Evolutionary conservation across 2,329 filamentous ascomycete species (phyloP).

Genomic region (Zasmidium citrigriseum): DNA sequence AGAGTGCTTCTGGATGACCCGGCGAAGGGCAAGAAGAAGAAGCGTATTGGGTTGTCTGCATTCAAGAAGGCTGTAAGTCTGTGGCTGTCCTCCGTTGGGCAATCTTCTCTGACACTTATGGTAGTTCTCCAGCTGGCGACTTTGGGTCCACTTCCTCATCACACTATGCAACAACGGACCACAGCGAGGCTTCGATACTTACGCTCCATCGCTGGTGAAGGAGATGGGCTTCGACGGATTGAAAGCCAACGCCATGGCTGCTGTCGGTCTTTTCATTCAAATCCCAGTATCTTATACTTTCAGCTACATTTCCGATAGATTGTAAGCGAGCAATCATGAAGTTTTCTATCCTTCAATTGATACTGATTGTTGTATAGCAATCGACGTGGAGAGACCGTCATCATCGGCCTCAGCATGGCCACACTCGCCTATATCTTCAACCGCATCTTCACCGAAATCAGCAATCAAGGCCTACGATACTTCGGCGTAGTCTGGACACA

Average conservation of each 20-base stretch:
- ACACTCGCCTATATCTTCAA: slow-evolving; percentile 58
- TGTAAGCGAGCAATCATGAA: slow-evolving; percentile 39
- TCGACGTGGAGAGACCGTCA: slow-evolving; percentile 55
- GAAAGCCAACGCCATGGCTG: slow-evolving; percentile 35
- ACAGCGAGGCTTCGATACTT: slow-evolving; percentile 34
- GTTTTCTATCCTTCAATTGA: not conserved
- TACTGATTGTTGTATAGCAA: slow-evolving; percentile 35
- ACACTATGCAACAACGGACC: slow-evolving; percentile 36
- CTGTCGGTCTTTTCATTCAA: slow-evolving; percentile 37
- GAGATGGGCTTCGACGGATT: slow-evolving; percentile 31
- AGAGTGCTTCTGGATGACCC: slow-evolving; percentile 34
- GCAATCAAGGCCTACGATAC: slow-evolving; percentile 47
- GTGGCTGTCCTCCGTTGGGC: not conserved
- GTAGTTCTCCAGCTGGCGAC: slow-evolving; percentile 34
- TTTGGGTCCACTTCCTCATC: slow-evolving; percentile 37
- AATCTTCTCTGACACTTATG: slow-evolving; percentile 7
- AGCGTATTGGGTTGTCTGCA: slow-evolving; percentile 31
- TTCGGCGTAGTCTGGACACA: slow-evolving; percentile 61
- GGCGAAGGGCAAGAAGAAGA: slow-evolving; percentile 33
- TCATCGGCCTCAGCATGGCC: slow-evolving; percentile 50
- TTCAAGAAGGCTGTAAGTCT: slow-evolving; percentile 33
- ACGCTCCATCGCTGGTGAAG: slow-evolving; percentile 35
- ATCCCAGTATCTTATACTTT: slow-evolving; percentile 55
- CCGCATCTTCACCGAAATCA: slow-evolving; percentile 52
- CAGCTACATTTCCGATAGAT: slow-evolving; percentile 56